These are phyloP conservation scores for Suillus weaverae DNA, from an alignment of 768 basidiomycete genomes.

Conservation along the genomic window DNA sequence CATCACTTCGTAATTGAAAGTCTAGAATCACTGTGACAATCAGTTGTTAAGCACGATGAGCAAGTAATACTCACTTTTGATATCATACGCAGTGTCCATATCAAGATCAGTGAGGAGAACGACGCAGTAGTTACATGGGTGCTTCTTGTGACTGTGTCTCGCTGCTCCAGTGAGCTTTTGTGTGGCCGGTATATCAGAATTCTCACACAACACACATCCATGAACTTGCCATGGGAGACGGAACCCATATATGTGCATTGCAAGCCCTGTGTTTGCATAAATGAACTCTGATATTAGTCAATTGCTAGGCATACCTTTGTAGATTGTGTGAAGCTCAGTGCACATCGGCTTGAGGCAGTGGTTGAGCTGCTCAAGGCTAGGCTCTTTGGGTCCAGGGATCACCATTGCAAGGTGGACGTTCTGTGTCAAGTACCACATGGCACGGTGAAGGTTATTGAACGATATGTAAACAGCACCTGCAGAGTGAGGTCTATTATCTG, in stretches of 20 bases:
- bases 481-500: conserved; percentile 8
- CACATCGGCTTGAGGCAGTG: conserved; percentile 34
- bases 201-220: conserved; percentile 6
- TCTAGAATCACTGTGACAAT: no score
- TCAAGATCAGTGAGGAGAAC: conserved; percentile 22
- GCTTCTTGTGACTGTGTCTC: conserved; percentile 25
- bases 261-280: conserved; percentile 11
- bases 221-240: background rate
- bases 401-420: conserved; percentile 38
- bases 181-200: conserved; percentile 1
- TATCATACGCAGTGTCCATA: conserved; percentile 13
- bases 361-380: conserved; percentile 31
- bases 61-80: conserved; percentile 5
- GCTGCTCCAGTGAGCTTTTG: conserved; percentile 23
- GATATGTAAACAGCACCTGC: background rate
- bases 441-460: conserved; percentile 33
- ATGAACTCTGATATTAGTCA: conserved; percentile 7
- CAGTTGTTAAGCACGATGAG: conserved; percentile 4
- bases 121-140: conserved; percentile 30
- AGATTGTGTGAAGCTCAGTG: conserved; percentile 24
- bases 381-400: conserved; percentile 37
- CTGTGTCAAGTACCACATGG: conserved; percentile 31
- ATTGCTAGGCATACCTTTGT: background rate
- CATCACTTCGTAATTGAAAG: no score
- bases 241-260: conserved; percentile 1